A percentile compares a stretch with the other conserved stretches of the same genome.
Conservation (phyloP, 257 asterid species). For the Nicotiana attenuata region DNA sequence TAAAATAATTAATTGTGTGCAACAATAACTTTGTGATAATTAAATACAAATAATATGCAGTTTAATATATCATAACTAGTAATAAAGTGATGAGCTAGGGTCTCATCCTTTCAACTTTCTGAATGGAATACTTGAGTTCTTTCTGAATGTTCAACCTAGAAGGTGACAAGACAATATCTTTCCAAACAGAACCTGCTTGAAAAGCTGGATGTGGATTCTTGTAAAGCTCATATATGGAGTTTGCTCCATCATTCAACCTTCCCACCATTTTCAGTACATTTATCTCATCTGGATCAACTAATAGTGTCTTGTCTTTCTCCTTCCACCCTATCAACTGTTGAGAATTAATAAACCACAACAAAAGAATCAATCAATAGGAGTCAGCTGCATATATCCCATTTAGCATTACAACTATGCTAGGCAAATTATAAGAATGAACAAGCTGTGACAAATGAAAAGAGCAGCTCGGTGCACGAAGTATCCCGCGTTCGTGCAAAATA, state of each 20-base stretch:
- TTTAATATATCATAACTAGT: background rate
- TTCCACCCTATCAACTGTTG: slow-evolving; percentile 95
- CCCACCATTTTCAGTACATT: slow-evolving; percentile 46
- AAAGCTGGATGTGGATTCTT: slow-evolving; percentile 63
- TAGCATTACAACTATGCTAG: background rate
- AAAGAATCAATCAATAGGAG: background rate
- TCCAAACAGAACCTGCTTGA: slow-evolving; percentile 83
- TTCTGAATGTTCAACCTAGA: slow-evolving; percentile 88
- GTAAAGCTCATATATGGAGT: slow-evolving; percentile 73
- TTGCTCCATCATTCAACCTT: slow-evolving; percentile 62
- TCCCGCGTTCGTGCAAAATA: too few relatives aligned
- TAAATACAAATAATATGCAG: background rate
- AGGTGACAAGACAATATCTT: slow-evolving; percentile 91
- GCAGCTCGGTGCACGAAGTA: too few relatives aligned
- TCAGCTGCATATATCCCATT: slow-evolving; percentile 8
- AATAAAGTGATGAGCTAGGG: background rate
- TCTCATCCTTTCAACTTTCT: slow-evolving; percentile 54
- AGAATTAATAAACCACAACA: slow-evolving; percentile 1
- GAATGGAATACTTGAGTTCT: slow-evolving; percentile 86
- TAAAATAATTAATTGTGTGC: background rate
- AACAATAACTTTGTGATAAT: background rate
- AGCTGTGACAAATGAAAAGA: too few relatives aligned
- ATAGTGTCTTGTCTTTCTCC: slow-evolving; percentile 74
- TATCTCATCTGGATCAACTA: slow-evolving; percentile 94
- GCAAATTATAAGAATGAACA: background rate